Conservation (phyloP, 306 rosid genomes). For the Cicer judaicum region DNA sequence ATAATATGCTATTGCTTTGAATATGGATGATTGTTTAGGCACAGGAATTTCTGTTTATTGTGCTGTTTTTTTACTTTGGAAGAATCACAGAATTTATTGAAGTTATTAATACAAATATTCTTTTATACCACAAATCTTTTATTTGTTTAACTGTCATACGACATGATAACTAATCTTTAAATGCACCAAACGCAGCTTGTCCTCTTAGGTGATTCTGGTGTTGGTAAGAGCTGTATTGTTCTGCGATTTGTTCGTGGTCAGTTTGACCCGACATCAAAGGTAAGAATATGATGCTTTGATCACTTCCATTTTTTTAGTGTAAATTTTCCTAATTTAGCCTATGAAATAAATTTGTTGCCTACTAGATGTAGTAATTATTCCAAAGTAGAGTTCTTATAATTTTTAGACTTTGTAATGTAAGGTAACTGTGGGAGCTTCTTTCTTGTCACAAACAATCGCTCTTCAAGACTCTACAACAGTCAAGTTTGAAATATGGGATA, state of each 20-base stretch:
- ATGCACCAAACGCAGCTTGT: conserved; percentile 74
- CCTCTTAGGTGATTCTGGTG: conserved; percentile 98
- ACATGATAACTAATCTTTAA: conserved; percentile 38
- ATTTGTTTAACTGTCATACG: conserved; percentile 35
- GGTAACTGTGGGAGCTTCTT: conserved; percentile 99
- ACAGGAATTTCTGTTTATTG: neutral
- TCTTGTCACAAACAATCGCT: conserved; percentile 97
- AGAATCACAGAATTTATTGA: conserved; percentile 3
- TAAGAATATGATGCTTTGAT: conserved; percentile 44
- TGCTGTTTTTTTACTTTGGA: neutral
- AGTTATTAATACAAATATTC: conserved; percentile 4
- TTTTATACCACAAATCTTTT: conserved; percentile 15
- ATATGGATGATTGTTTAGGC: neutral
- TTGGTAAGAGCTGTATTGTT: conserved; percentile 99
- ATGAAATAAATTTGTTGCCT: conserved; percentile 3
- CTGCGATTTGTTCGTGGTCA: conserved; percentile 98
- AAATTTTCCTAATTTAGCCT: conserved; percentile 9
- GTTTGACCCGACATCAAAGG: conserved; percentile 99
- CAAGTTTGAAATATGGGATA: conserved; percentile 99
- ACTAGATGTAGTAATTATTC: conserved; percentile 34
- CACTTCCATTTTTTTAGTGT: neutral
- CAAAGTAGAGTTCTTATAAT: conserved; percentile 26
- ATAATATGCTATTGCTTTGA: neutral
- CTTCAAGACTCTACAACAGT: conserved; percentile 98
- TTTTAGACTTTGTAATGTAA: conserved; percentile 55